A percentile compares a stretch with the other conserved stretches of the same genome.
These are phyloP conservation scores for Daldinia grandis DNA, from an alignment of 495 filamentous ascomycete genomes.

Conservation along the genomic window DNA sequence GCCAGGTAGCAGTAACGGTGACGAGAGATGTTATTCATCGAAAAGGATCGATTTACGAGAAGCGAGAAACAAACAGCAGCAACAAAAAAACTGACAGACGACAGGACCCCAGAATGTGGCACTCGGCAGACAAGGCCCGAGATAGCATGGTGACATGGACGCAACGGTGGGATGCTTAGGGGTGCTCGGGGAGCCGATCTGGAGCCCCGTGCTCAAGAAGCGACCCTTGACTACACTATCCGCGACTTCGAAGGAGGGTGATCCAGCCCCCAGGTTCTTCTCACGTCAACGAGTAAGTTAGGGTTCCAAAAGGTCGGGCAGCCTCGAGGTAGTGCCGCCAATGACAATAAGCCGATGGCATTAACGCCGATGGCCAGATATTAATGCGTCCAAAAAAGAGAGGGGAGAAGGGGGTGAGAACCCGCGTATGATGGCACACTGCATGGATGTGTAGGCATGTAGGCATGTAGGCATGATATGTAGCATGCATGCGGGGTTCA, in stretches of 20 bases:
- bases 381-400: slow-evolving; percentile 23
- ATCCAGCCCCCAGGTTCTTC: slow-evolving; percentile 20
- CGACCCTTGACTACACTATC: slow-evolving; percentile 11
- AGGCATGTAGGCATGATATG: slow-evolving; percentile 8
- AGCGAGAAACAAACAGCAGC: slow-evolving; percentile 6
- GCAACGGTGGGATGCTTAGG: slow-evolving; percentile 38
- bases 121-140: slow-evolving; percentile 43
- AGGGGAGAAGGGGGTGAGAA: slow-evolving; percentile 2
- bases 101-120: slow-evolving; percentile 40
- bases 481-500: slow-evolving; percentile 37
- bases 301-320: slow-evolving; percentile 30
- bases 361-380: slow-evolving; percentile 21
- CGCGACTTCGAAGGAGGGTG: background rate
- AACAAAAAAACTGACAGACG: slow-evolving; percentile 25
- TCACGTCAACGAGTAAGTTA: slow-evolving; percentile 10
- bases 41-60: slow-evolving; percentile 27
- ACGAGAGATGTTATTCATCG: slow-evolving; percentile 23
- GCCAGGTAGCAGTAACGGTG: slow-evolving; percentile 1
- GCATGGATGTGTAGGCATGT: slow-evolving; percentile 29
- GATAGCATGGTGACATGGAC: slow-evolving; percentile 42
- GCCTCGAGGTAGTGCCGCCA: slow-evolving; percentile 5
- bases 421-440: slow-evolving; percentile 19
- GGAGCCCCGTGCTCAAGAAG: slow-evolving; percentile 35
- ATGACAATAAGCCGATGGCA: slow-evolving; percentile 24
- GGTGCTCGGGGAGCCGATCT: slow-evolving; percentile 35